Percentiles rank a stretch among this genome's conserved stretches.
Conservation (phyloP, 2,329 filamentous ascomycete species). For the Aspergillus intermedius region DNA sequence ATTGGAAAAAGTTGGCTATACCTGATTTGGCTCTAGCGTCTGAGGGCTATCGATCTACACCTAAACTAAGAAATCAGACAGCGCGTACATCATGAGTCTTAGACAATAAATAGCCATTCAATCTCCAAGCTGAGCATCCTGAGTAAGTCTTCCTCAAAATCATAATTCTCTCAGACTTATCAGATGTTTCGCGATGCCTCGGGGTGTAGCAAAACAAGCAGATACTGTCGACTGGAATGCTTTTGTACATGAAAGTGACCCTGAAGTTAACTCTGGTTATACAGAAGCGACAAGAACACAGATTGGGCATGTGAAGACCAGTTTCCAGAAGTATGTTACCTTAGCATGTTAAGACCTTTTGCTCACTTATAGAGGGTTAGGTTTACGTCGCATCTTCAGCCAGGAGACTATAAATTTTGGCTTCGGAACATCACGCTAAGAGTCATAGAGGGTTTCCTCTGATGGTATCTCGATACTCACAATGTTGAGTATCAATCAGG, state of each 20-base stretch:
- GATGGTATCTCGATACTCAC: neutral
- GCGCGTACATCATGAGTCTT: too few species aligned
- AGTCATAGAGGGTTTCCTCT: neutral
- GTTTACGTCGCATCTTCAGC: slow-evolving; percentile 6
- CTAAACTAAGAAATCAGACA: neutral
- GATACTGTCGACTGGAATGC: slow-evolving; percentile 6
- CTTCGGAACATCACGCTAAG: neutral
- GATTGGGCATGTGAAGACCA: slow-evolving; percentile 2
- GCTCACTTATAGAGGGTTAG: slow-evolving; percentile 2
- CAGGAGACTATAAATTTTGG: neutral
- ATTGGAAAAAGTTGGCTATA: neutral
- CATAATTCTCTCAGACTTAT: too few species aligned
- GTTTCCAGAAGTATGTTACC: neutral
- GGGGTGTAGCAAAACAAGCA: neutral
- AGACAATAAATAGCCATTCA: too few species aligned
- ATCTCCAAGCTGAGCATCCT: too few species aligned
- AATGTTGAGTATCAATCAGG: neutral
- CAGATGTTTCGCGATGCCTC: too few species aligned
- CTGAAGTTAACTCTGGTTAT: slow-evolving; percentile 2
- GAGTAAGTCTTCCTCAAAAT: too few species aligned
- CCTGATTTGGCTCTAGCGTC: neutral
- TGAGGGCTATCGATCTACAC: neutral
- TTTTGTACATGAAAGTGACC: slow-evolving; percentile 7
- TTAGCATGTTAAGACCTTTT: neutral
- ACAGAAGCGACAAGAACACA: slow-evolving; percentile 1